phyloP scores from a whole-genome alignment of 441 rosid species.

The Iberis amara region DNA sequence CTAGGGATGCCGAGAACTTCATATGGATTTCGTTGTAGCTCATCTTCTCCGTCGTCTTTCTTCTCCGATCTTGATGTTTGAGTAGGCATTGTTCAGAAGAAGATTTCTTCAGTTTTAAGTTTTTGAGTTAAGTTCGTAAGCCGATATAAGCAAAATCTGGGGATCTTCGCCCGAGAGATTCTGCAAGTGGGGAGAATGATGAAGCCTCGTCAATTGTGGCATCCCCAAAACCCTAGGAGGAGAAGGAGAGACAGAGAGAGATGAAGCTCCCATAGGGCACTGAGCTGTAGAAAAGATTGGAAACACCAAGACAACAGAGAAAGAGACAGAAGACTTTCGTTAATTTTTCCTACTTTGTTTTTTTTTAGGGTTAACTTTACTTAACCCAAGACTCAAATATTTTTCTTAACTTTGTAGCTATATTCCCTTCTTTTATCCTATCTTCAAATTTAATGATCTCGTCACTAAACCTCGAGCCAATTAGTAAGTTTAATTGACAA shows the following conservation, averaged over 20 bases:
- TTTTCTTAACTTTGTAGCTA: no score
- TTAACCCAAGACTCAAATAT: no score
- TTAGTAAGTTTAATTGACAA: no score
- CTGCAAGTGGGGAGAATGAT: slow-evolving; percentile 28
- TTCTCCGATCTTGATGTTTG: slow-evolving; percentile 61
- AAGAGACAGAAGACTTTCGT: slow-evolving; percentile 27
- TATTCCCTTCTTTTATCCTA: no score
- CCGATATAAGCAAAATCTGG: no score
- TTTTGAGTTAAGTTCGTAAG: no score
- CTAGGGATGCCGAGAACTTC: slow-evolving; percentile 68
- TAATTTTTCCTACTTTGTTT: no score
- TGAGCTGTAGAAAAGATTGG: slow-evolving; percentile 18
- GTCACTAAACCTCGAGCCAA: no score
- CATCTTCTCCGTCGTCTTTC: slow-evolving; percentile 47
- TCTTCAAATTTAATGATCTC: no score
- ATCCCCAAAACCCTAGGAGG: slow-evolving; percentile 17
- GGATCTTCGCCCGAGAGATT: slow-evolving; percentile 17
- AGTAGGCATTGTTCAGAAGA: slow-evolving; percentile 40
- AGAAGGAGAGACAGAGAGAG: slow-evolving; percentile 17
- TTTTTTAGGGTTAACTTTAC: no score
- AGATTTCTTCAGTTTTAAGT: background rate
- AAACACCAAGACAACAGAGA: slow-evolving; percentile 25
- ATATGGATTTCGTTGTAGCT: slow-evolving; percentile 71
- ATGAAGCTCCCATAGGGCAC: slow-evolving; percentile 27
- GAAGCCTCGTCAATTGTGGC: slow-evolving; percentile 27